Percentiles rank a stretch among this genome's conserved stretches.
phyloP scores from a whole-genome alignment of 495 filamentous ascomycete genomes.

The Rhypophila decipiens region DNA sequence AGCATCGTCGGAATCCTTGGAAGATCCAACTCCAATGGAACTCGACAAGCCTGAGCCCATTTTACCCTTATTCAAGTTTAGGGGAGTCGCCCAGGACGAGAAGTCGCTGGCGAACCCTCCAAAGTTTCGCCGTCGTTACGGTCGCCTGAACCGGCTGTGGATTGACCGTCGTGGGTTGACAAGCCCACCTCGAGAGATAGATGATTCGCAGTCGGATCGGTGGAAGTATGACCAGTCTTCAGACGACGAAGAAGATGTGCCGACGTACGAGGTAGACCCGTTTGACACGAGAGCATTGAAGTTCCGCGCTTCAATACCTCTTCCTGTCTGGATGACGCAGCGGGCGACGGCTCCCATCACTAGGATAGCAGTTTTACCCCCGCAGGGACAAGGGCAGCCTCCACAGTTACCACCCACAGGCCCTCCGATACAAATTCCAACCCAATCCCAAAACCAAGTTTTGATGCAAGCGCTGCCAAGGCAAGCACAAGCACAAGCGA shows the following conservation, averaged over 20 bases:
- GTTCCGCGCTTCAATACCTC: slow-evolving; percentile 64
- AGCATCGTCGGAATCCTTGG: slow-evolving; percentile 57
- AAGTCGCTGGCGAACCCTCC: slow-evolving; percentile 54
- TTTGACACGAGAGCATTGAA: slow-evolving; percentile 64
- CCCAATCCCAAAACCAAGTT: slow-evolving; percentile 2
- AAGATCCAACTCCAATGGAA: slow-evolving; percentile 34
- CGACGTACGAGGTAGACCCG: slow-evolving; percentile 61
- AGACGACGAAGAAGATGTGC: slow-evolving; percentile 60
- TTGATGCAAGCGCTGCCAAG: background rate
- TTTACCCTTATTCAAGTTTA: slow-evolving; percentile 25
- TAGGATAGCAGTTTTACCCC: slow-evolving; percentile 3
- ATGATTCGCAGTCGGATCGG: slow-evolving; percentile 55
- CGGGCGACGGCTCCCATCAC: slow-evolving; percentile 4
- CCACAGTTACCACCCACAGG: background rate
- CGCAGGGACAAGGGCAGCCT: background rate
- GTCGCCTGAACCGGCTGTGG: slow-evolving; percentile 71
- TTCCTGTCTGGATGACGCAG: slow-evolving; percentile 30
- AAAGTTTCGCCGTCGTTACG: slow-evolving; percentile 66
- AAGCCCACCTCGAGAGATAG: slow-evolving; percentile 47
- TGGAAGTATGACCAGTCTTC: slow-evolving; percentile 75
- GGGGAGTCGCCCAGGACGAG: slow-evolving; percentile 25
- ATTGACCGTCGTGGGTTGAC: slow-evolving; percentile 66
- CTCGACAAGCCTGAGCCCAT: slow-evolving; percentile 27
- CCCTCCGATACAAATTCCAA: slow-evolving; percentile 3
- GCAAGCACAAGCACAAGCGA: background rate